Evolutionary conservation across 2,329 filamentous ascomycete species (phyloP), one percentile per base, ranked within the genome.

Genomic region (Fusarium metavorans): DNA sequence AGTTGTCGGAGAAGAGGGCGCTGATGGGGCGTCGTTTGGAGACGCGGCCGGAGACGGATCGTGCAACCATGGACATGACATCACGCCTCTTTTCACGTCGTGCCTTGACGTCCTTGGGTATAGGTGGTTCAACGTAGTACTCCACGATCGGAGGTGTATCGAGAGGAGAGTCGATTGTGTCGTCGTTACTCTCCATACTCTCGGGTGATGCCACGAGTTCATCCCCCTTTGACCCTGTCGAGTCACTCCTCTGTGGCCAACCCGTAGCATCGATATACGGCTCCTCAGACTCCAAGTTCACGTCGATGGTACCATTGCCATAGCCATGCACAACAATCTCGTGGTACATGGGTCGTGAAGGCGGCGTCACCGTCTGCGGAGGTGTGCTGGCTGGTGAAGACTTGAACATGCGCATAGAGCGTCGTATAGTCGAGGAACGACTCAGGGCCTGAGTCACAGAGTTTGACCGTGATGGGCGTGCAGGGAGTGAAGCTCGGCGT

Each of bases 271-370:
- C 69, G 25, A 64, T 56, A 58, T 61, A 50, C 6, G 30, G 23
- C 14, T 54, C 56, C 0, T 74, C 65, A 16, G 67, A 37, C 6
- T 78, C 78, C 7, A 81, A 50, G 25, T 71, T 80, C 5, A 84
- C 83, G 2, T 80, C 74, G 39, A 87, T 87, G 3, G 85, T 88
- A 1, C 87, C 87, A 58, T 90, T 89, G 11, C 88, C 88, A 67
- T 90, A 89, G 1, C 87, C 87, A 6, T 86, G 83, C 8, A 89
- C 83, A 0, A 89, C 81, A 32, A 89, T 89, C 75, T 90, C 88
- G 63, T 87, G 86, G 67, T 87, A 86, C 0, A 79, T 73, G 2
- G 74, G 76, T 52, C 75, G 71, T 25, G 72, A 20, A 2, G 77
- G 63, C 1, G 72, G 66, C 13, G 74, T 54, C 6, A 72, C 66